Base-by-base conservation (phyloP, 2,329 filamentous ascomycete species). In the Dichotomopilus funicola region DNA sequence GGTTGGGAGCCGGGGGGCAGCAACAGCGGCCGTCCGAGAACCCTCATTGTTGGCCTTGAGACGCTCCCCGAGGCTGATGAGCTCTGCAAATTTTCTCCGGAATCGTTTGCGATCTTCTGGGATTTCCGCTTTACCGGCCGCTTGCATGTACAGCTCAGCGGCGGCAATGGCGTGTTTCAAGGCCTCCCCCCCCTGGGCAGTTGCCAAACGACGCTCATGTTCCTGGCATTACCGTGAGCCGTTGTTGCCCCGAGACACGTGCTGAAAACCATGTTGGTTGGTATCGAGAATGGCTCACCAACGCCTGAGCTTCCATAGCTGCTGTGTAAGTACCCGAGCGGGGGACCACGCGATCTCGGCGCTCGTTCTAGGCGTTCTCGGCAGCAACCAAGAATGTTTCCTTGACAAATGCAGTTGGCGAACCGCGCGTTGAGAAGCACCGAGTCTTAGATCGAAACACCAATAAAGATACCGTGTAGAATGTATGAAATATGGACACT, bases 71-170 rank as follows among this genome's bases (percentile, higher is more conserved):
- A 79, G 75, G 4, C 77, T 79, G 59, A 96, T 79, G 49, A 95
- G 74, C 50, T 85, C 78, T 63, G 83, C 78, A 70, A 86, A 89
- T 72, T 87, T 88, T 48, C 76, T 71, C 61, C 84, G 82, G 49
- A 95, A 72, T n/a, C 81, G 78, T 43, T 75, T 73, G 62, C 83
- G 89, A 55, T 95, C 86, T 4, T 72, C 69, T n/a, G 81, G 72
- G 51, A 73, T 76, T n/a, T 75, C 70, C 5, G 85, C 79, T 57
- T 88, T 74, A 57, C 76, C 77, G 52, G 89, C 75, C 2, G 89
- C 89, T 65, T 82, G 81, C 83, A 96, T 89, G 63, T 94, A 91
- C 50, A 87, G 75, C 68, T 96, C 90, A 27, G 85, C 87, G 4
- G 88, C 88, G 61, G 79, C 75, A 66, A 96, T 89, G 49, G 89